Evolutionary conservation across 179 eudicot genomes (phyloP).

Genomic region (Beta macrorhiza): DNA sequence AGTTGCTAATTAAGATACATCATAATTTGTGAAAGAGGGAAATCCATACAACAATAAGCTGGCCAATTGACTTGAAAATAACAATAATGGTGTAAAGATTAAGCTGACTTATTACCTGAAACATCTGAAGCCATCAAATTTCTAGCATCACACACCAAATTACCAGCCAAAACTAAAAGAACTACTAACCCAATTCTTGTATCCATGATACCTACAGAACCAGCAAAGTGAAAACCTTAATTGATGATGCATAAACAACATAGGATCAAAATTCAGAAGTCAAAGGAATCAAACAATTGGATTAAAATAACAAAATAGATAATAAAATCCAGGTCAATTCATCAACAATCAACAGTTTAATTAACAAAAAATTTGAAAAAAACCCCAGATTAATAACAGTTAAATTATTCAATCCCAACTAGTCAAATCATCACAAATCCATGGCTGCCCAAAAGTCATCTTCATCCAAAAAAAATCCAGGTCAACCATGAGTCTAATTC

Average conservation of each 20-base stretch:
- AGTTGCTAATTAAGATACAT: not conserved
- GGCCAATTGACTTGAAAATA: not conserved
- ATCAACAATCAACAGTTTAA: no score
- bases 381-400: not conserved
- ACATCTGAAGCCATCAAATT: constrained; percentile 26
- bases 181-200: constrained; percentile 48
- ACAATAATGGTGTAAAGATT: not conserved
- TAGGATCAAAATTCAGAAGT: not conserved
- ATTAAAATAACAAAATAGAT: not conserved
- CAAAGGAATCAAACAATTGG: not conserved
- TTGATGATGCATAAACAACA: not conserved
- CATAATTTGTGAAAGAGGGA: not conserved
- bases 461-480: not conserved
- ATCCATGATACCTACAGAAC: constrained; percentile 52
- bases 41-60: not conserved
- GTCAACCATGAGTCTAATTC: constrained; percentile 20
- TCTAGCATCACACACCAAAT: constrained; percentile 60
- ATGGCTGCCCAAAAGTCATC: not conserved
- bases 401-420: not conserved
- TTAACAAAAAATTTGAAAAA: not conserved
- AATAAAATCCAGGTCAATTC: no score
- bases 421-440: not conserved
- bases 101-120: constrained; percentile 38
- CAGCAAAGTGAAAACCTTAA: not conserved
- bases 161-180: constrained; percentile 43